Evolutionary conservation across 2,329 filamentous ascomycete species (phyloP).

Genomic region (Calonectria pteridis): DNA sequence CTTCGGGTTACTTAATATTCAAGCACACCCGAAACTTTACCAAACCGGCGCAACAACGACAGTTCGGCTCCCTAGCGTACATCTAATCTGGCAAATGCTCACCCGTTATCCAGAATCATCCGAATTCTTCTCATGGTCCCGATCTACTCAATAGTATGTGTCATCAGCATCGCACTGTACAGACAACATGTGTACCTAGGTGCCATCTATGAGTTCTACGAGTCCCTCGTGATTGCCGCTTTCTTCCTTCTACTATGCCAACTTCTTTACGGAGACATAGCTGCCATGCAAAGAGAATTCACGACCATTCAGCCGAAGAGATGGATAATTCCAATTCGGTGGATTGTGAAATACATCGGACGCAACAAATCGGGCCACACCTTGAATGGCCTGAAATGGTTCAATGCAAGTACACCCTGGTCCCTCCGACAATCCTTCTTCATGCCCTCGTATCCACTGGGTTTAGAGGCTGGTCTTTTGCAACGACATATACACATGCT

Average conservation of each 20-base stretch:
- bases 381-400: background rate
- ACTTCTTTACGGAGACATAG: background rate
- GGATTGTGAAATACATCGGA: background rate
- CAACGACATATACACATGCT: background rate
- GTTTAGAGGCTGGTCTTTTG: background rate
- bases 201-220: background rate
- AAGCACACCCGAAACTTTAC: background rate
- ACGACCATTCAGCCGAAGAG: background rate
- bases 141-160: background rate
- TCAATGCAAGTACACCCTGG: background rate
- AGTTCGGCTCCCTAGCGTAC: background rate
- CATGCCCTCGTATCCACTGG: background rate
- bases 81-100: background rate
- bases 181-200: background rate
- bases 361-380: background rate
- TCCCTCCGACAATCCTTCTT: background rate
- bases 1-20: background rate
- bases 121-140: background rate
- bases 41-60: background rate
- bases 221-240: background rate
- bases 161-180: background rate
- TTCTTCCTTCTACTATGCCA: background rate
- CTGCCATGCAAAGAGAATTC: background rate
- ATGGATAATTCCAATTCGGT: background rate
- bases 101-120: background rate